Base-by-base conservation (phyloP, 352 stramenopile species). In the Phytophthora multivora region DNA sequence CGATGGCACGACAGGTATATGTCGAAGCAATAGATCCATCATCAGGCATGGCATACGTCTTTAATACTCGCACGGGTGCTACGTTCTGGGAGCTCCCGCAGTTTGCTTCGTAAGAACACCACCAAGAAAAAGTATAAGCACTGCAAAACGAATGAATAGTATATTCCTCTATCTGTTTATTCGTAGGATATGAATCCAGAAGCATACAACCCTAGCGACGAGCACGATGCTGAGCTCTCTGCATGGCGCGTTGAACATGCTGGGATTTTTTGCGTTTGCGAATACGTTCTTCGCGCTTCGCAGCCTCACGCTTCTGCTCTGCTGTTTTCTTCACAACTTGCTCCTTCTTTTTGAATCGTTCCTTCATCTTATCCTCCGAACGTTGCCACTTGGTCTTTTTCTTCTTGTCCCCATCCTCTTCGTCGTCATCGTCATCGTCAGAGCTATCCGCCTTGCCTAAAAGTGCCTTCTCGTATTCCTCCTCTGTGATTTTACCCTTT, bases 401-500 rank as follows among this genome's bases (percentile, higher is more conserved):
- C 25, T 68, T 80, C 30, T 53, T 69, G 11, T 71, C 66, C 2
- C 53, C 67, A 35, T 66, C 71, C 21, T 66, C 39, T 5, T 63
- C 66, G 5, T 74, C 53, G 5, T 67, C 66, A 18, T 71, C 69
- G 16, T 73, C 75, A 31, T 76, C 66, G 23, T 88, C 74, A 7
- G 70, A 79, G 16, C 58, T 53, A 5, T 68, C 72, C 0, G 49
- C 71, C 47, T 90, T 86, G 47, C 80, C 79, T 10, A 91, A 52
- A 23, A 96, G 52, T 15, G 77, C 83, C 51, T 90, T 89, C 42
- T 96, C 86, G 59, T 98, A 98, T 47, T 97, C 88, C 19, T 98
- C 89, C 66, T 98, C 87, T 0, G 92, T 92, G 58, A 99, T 98
- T 74, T 99, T 99, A 18, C 97, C 97, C 61, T 94, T 93, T 52